Base-by-base conservation (phyloP, 1,284 basidiomycete genomes). In the Kalmanozyma brasiliensis region DNA sequence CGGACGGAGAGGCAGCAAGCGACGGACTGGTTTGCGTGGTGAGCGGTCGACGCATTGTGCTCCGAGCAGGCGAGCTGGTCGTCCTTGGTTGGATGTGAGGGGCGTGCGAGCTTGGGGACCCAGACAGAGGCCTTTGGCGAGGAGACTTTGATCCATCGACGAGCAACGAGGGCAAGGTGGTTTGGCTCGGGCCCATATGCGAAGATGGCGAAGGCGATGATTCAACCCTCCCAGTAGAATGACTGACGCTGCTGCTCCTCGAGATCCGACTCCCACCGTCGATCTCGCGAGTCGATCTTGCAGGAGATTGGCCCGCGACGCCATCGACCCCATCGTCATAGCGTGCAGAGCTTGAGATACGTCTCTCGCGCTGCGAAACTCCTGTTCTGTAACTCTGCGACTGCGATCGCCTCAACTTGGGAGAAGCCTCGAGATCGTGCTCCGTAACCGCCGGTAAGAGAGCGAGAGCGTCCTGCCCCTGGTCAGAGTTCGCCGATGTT, bases 21-120 rank as follows among this genome's bases (percentile, higher is more conserved):
- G 49, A 38, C 7, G 58, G 53, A 26, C 55, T 59, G 20, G 24
- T 51, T 13, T 59, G 61, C 7, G 47, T 45, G 2, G 56, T 60
- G 9, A 34, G 0, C 0, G 66, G 56, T 5, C 60, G 44, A 13
- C 52, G 47, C 9, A 35, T 8, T 1, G 60, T 44, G 49, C 38
- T 33, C 36, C 49, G 49, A 17, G 26, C 20, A 16, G 61, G 52
- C 26, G 61, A 64, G 43, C 67, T 70, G 11, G 67, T 70, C 13
- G 67, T 70, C 11, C 67, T 38, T 8, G 67, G 67, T 40, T 60
- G 67, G 16, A 70, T 70, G 7, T 64, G 55, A 33, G 66, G 66
- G 7, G 60, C 20, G 29, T 52, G 60, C 4, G 43, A 14, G 16
- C 29, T 46, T 5, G 38, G 51, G 0, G 58, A 62, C 19, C 65